Evolutionary conservation across 2,329 filamentous ascomycete species (phyloP).

Genomic region (Bipolaris bicolor): DNA sequence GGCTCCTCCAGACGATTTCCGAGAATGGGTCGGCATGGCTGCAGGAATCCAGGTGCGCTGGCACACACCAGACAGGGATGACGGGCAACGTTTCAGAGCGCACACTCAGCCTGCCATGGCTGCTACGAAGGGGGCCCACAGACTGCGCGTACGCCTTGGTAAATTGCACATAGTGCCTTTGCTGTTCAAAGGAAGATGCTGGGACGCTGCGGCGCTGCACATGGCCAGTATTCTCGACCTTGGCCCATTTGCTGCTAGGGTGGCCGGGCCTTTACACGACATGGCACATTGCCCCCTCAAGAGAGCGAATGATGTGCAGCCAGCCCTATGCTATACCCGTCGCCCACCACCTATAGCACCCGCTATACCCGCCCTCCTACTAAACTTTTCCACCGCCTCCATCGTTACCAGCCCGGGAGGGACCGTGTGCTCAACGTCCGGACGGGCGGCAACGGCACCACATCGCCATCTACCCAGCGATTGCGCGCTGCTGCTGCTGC

Average conservation of each 20-base stretch:
- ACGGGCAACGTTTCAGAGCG: constrained; percentile 19
- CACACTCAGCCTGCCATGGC: constrained; percentile 29
- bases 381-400: neutral
- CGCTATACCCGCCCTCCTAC: neutral
- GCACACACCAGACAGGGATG: constrained; percentile 29
- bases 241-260: constrained; percentile 21
- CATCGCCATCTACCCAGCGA: neutral
- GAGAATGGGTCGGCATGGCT: constrained; percentile 27
- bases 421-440: constrained; percentile 1
- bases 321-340: constrained; percentile 1
- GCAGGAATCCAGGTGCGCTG: constrained; percentile 22
- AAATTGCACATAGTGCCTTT: constrained; percentile 19
- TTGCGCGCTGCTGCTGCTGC: neutral
- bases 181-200: constrained; percentile 14
- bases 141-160: constrained; percentile 18
- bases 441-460: neutral
- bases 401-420: neutral
- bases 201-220: constrained; percentile 20
- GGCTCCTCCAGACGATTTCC: constrained; percentile 23
- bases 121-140: constrained; percentile 26
- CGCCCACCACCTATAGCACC: constrained; percentile 1
- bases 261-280: constrained; percentile 18
- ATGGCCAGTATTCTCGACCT: constrained; percentile 13
- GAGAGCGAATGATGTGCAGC: constrained; percentile 18
- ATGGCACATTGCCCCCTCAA: constrained; percentile 17